Conservation (phyloP, 345 rosid species). For the Citrus medica region DNA sequence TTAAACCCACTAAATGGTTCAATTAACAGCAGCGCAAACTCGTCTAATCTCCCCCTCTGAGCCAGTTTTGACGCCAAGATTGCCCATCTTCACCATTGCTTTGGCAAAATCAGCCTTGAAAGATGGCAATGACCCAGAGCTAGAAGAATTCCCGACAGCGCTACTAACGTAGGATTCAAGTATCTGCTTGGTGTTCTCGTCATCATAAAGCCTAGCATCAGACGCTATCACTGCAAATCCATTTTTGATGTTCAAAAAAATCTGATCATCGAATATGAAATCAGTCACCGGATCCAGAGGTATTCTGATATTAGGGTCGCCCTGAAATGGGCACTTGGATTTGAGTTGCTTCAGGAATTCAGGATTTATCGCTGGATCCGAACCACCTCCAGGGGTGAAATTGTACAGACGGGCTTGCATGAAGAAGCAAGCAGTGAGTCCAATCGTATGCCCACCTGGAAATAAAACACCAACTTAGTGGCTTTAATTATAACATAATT, state of each 20-base stretch:
- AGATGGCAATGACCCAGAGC: background rate
- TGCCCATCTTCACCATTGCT: constrained; percentile 60
- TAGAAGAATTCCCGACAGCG: constrained; percentile 6
- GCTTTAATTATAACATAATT: too few relatives aligned
- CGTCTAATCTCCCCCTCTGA: constrained; percentile 48
- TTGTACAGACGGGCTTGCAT: constrained; percentile 41
- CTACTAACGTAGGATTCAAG: constrained; percentile 32
- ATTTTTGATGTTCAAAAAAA: constrained; percentile 28
- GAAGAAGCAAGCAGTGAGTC: constrained; percentile 54
- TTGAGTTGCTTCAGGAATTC: constrained; percentile 23
- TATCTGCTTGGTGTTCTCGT: constrained; percentile 27
- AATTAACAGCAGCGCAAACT: constrained; percentile 42
- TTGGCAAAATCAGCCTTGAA: constrained; percentile 47
- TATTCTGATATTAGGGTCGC: constrained; percentile 27
- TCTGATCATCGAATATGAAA: constrained; percentile 38
- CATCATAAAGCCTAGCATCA: constrained; percentile 48
- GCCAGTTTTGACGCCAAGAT: constrained; percentile 40
- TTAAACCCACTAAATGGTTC: background rate
- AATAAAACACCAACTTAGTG: background rate
- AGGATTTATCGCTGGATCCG: constrained; percentile 38
- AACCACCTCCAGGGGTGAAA: constrained; percentile 33
- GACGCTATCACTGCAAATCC: constrained; percentile 46
- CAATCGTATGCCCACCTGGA: constrained; percentile 58
- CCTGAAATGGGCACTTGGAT: constrained; percentile 21
- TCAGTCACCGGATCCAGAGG: constrained; percentile 43